These are phyloP conservation scores for Stereum hirsutum DNA, from an alignment of 1,284 basidiomycete species.

Conservation along the genomic window DNA sequence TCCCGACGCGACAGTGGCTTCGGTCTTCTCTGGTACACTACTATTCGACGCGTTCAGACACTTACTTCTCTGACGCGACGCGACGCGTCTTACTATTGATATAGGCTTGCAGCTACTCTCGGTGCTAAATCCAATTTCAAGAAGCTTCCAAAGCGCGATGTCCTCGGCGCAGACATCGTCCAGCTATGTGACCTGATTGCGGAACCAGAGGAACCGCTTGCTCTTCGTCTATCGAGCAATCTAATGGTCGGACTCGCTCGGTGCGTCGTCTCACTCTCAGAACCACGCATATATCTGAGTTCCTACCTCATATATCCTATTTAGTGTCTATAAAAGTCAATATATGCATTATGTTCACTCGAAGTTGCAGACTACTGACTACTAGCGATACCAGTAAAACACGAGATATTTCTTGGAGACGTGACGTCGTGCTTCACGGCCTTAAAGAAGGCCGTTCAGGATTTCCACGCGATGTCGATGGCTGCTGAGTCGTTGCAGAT, in stretches of 20 bases:
- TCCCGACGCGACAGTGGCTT: constrained; percentile 72
- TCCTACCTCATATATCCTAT: not conserved
- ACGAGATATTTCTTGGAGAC: constrained; percentile 74
- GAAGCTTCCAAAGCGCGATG: constrained; percentile 71
- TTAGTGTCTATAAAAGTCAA: constrained; percentile 12
- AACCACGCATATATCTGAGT: not conserved
- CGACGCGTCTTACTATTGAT: not conserved
- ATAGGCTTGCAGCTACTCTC: constrained; percentile 82
- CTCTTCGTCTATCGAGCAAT: constrained; percentile 77
- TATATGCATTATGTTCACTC: constrained; percentile 7
- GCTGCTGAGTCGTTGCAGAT: constrained; percentile 51
- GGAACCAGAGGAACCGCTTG: constrained; percentile 77
- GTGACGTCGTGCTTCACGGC: constrained; percentile 68
- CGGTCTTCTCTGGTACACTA: constrained; percentile 62
- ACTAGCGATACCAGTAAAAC: constrained; percentile 49
- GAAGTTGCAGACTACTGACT: constrained; percentile 32
- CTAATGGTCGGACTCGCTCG: constrained; percentile 81
- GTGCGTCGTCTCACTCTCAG: constrained; percentile 33
- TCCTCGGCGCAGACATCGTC: constrained; percentile 72
- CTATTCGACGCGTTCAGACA: not conserved
- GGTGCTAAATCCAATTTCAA: constrained; percentile 80
- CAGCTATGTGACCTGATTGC: constrained; percentile 74
- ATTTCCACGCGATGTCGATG: constrained; percentile 36
- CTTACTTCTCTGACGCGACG: too few species aligned
- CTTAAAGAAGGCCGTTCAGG: constrained; percentile 66